Base-by-base conservation (phyloP, 2,329 filamentous ascomycete species). In the Penicillium sp. region DNA sequence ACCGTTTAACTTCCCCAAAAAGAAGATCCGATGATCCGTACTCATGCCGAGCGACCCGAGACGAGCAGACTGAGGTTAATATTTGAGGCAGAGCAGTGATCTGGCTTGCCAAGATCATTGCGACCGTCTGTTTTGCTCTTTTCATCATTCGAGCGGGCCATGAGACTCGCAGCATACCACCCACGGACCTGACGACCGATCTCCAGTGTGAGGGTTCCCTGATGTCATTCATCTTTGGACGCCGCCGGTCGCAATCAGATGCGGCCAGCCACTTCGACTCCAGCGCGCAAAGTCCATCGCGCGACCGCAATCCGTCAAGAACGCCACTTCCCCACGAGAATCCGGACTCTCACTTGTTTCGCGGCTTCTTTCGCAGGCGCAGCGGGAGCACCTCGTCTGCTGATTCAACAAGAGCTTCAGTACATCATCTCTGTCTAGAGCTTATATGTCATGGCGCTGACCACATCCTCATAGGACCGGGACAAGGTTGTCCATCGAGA, bases 161-260 rank as follows among this genome's bases (percentile, higher is more conserved):
- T 18, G 18, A 18, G 18, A 18, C 18, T 18, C 18, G 18, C 18
- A 18, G 18, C 18, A 18, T 18, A 18, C 18, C 18, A 18, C 18
- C 18, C 18, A 18, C 18, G 18, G 18, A 18, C 18, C 18, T 18
- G 18, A 9, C 29, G 18, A 7, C 2, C 5, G 29, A 25, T 43
- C 13, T 18, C 24, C 7, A 29, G 12, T 28, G 12, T 13, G 29
- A 28, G 2, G 12, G 7, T 13, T n/a, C 28, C 24, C 42, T 35
- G 1, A 62, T 65, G 62, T 53, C 56, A 29, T 62, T 57, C 41
- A 51, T 62, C 36, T 57, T 64, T 27, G 58, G 62, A 28, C 61
- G 61, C 43, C 62, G 59, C 32, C 62, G 61, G 45, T 60, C 61
- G 26, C 37, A 57, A 25, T 56, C 62, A 13, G 57, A 56, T 25